phyloP scores from a whole-genome alignment of 2,329 filamentous ascomycete species.

The Cercospora sesami region DNA sequence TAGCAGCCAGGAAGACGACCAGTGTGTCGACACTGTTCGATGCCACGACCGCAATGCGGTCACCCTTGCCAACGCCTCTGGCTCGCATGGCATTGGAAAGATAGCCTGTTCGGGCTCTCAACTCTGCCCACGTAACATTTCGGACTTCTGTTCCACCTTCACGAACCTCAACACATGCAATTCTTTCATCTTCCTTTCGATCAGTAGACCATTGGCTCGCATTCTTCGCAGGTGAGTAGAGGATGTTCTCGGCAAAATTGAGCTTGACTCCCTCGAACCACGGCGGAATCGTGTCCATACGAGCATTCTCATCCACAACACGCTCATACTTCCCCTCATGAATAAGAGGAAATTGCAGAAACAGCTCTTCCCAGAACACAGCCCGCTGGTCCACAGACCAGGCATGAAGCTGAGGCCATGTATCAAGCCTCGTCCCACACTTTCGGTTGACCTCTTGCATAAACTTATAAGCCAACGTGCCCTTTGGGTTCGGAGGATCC shows the following conservation, averaged over 20 bases:
- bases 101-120: slow-evolving; percentile 60
- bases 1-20: slow-evolving; percentile 67
- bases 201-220: slow-evolving; percentile 52
- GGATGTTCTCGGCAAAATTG: slow-evolving; percentile 79
- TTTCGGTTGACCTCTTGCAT: slow-evolving; percentile 65
- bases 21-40: slow-evolving; percentile 75
- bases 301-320: slow-evolving; percentile 67
- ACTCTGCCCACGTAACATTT: slow-evolving; percentile 65
- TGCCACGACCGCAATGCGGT: slow-evolving; percentile 73
- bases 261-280: slow-evolving; percentile 76
- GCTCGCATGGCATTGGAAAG: slow-evolving; percentile 67
- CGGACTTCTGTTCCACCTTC: slow-evolving; percentile 59
- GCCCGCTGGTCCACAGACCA: slow-evolving; percentile 65
- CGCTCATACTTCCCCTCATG: slow-evolving; percentile 55
- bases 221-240: slow-evolving; percentile 58
- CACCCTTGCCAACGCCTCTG: slow-evolving; percentile 67
- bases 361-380: slow-evolving; percentile 67
- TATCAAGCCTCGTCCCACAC: slow-evolving; percentile 59
- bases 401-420: slow-evolving; percentile 67
- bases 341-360: slow-evolving; percentile 61
- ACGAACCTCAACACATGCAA: slow-evolving; percentile 71
- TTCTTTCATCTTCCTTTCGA: slow-evolving; percentile 68
- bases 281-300: slow-evolving; percentile 69
- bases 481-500: slow-evolving; percentile 42
- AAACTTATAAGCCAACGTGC: slow-evolving; percentile 65